These are phyloP conservation scores for Cavenderia fasciculata DNA, from an alignment of 78 protist species.

Conservation along the genomic window DNA sequence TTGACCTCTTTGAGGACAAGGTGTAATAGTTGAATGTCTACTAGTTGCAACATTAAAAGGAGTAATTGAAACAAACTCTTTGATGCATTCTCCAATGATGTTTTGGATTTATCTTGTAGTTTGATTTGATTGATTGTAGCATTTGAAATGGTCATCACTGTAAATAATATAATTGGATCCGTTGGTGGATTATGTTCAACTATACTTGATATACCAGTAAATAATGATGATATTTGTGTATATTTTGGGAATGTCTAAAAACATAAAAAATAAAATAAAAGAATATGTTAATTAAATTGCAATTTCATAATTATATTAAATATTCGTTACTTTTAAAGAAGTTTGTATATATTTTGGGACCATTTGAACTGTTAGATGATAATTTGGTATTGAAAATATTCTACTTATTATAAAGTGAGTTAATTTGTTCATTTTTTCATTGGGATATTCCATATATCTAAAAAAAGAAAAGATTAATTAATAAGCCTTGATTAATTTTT, in stretches of 20 bases:
- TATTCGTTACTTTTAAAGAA: neutral
- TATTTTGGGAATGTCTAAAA: slow-evolving; percentile 38
- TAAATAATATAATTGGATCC: slow-evolving; percentile 42
- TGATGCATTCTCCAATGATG: neutral
- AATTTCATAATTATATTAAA: neutral
- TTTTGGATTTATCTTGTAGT: slow-evolving; percentile 1
- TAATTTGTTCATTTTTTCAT: slow-evolving; percentile 24
- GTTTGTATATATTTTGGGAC: slow-evolving; percentile 41
- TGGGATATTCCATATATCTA: slow-evolving; percentile 71
- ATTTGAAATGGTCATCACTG: slow-evolving; percentile 20
- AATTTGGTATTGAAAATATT: slow-evolving; percentile 54
- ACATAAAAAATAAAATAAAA: neutral
- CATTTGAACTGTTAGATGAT: slow-evolving; percentile 35
- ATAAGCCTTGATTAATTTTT: neutral
- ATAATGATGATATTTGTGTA: slow-evolving; percentile 34
- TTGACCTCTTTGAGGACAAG: slow-evolving; percentile 25
- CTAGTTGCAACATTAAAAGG: slow-evolving; percentile 2
- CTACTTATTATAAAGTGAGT: slow-evolving; percentile 18
- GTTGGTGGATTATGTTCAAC: slow-evolving; percentile 70
- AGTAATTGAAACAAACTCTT: slow-evolving; percentile 34
- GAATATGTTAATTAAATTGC: neutral
- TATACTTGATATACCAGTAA: slow-evolving; percentile 30
- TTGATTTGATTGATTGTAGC: neutral
- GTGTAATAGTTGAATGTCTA: slow-evolving; percentile 50
- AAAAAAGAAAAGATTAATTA: neutral